phyloP scores from a whole-genome alignment of 495 filamentous ascomycete species.

The Barbatosphaeria neglecta region DNA sequence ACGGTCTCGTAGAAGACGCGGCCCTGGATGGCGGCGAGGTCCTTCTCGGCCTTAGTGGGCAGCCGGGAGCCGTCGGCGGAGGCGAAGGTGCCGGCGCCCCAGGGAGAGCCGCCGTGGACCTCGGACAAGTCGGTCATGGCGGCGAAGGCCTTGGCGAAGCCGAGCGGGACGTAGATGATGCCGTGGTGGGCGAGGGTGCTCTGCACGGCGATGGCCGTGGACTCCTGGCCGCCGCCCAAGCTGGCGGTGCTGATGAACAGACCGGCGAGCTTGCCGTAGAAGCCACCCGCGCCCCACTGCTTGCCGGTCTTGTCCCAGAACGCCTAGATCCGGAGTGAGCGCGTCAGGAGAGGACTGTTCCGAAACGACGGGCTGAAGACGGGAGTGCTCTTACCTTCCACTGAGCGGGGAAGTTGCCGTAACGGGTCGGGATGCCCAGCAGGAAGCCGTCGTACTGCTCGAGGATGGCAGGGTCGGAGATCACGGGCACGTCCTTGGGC shows the following conservation, averaged over 20 bases:
- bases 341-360: neutral
- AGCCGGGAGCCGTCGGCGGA: conserved; percentile 70
- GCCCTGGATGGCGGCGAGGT: conserved; percentile 71
- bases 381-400: conserved; percentile 50
- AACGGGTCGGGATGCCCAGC: conserved; percentile 94
- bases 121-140: conserved; percentile 57
- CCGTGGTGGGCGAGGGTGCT: conserved; percentile 89
- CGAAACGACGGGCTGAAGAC: neutral
- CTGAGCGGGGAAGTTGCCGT: conserved; percentile 95
- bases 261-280: conserved; percentile 85
- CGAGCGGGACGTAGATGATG: conserved; percentile 88
- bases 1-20: conserved; percentile 75
- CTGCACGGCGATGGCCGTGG: conserved; percentile 69
- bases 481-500: conserved; percentile 49
- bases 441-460: conserved; percentile 80
- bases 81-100: conserved; percentile 92
- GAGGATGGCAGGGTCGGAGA: conserved; percentile 52
- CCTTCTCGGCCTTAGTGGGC: conserved; percentile 60
- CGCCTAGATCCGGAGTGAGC: conserved; percentile 10
- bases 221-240: conserved; percentile 86
- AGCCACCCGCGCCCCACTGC: conserved; percentile 61
- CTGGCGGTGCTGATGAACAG: conserved; percentile 79
- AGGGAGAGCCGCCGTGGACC: conserved; percentile 75
- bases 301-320: conserved; percentile 78
- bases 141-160: conserved; percentile 72